A percentile compares a stretch with the other conserved stretches of the same genome.
Evolutionary conservation across 192 early-diverging fungal genomes (phyloP).

Genomic region (Nowakowskiella sp.): DNA sequence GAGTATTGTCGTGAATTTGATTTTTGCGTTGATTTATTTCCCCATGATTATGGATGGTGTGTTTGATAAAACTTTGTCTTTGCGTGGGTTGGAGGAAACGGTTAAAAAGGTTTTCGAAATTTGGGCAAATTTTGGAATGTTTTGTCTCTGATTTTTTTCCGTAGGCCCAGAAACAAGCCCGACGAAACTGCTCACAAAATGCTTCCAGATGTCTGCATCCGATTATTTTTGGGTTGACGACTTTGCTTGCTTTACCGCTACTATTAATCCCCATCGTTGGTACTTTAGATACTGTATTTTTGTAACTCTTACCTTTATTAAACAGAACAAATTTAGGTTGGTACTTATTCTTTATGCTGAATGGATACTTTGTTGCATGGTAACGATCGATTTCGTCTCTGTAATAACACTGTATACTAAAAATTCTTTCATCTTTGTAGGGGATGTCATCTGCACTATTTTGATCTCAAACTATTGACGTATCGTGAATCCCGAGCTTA

Average conservation of each 20-base stretch:
- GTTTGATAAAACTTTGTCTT: constrained; percentile 45
- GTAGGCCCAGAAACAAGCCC: too few species aligned
- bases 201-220: too few species aligned
- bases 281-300: constrained; percentile 30
- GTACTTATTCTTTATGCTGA: too few species aligned
- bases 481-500: constrained; percentile 7
- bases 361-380: constrained; percentile 20
- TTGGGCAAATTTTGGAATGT: too few species aligned
- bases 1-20: constrained; percentile 34
- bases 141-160: too few species aligned
- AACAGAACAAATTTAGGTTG: too few species aligned
- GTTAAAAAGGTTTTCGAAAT: constrained; percentile 34
- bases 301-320: too few species aligned
- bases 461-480: constrained; percentile 11
- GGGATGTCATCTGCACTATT: constrained; percentile 15
- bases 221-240: too few species aligned
- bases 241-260: too few species aligned
- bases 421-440: background rate
- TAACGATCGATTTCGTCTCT: background rate
- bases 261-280: constrained; percentile 52
- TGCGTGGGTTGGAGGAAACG: constrained; percentile 34
- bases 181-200: too few species aligned
- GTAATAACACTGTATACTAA: background rate
- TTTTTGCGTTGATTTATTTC: constrained; percentile 49
- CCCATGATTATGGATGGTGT: constrained; percentile 52